Base-by-base conservation (phyloP, 2,329 filamentous ascomycete genomes). In the Aulographum hederae region DNA sequence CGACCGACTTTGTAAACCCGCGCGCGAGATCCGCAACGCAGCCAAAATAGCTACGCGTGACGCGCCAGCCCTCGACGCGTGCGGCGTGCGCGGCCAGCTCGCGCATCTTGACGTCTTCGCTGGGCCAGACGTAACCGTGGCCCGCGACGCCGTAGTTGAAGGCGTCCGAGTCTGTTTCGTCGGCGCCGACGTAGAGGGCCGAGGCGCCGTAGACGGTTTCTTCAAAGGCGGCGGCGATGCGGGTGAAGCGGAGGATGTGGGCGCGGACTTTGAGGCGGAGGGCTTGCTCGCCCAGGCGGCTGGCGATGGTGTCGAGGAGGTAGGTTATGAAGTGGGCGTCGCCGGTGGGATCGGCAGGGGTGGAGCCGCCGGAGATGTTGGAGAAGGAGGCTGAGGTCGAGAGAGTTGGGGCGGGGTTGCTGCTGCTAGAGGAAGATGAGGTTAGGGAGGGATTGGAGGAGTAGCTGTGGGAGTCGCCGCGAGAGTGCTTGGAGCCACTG, bases 1-100 rank as follows among this genome's bases (percentile, higher is more conserved):
- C n/a, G 21, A 37, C 30, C 47, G 48, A 11, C 34, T 14, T 26
- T 17, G 47, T 45, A 53, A 53, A 57, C 11, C 41, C 33, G 17
- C 46, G 39, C 18, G 50, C 53, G 1, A 54, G 40, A 36, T 57
- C 53, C 29, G 92, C 81, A 39, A 95, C 86, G 48, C 82, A 95
- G 41, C 80, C 84, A 56, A 91, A 93, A 50, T 98, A 98, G 46
- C 81, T 92, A 37, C 89, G 68, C 1, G 89, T 95, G 40, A 82
- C 91, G 42, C 89, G 73, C 89, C 89, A 98, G 34, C 86, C 89
- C 57, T 98, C 89, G 38, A 98, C 91, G 34, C 89, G 69, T 35
- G 80, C 82, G 29, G 89, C 82, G 38, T 92, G 93, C 3, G 84
- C 86, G 12, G 84, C 79, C 23, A 98, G 67, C 54, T 98, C 89